Evolutionary conservation across 2,329 filamentous ascomycete genomes (phyloP), one percentile per base, ranked within the genome.

Genomic region (Stagonosporopsis vannaccii): DNA sequence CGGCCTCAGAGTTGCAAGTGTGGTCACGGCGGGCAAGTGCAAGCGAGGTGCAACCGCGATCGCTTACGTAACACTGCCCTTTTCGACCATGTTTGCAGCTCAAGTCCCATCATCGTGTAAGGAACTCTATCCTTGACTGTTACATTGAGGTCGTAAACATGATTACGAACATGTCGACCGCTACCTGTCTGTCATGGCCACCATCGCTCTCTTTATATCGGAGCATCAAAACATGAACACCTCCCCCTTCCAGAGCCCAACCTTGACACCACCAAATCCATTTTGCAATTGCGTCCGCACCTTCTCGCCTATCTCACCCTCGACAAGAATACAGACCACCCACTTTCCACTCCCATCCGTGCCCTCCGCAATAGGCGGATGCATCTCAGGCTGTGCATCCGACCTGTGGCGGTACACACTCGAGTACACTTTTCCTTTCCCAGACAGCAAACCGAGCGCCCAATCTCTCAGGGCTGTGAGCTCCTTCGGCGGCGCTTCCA

Each of bases 371-470:
- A 66, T 65, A 12, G 33, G 3, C 2, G 63, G 62, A 46, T 66
- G 65, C 51, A 52, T 39, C 7, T 60, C 44, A 2, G 65, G 65
- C 39, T 66, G 63, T 8, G 56, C 53, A n/a, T 56, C 56, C 2
- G 37, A 26, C 2, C 36, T 28, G 42, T 60, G 56, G 7, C 26
- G 52, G 33, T 67, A 65, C 2, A 65, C 1, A 13, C 32, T 45
- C 17, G 47, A 6, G 22, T 47, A 58, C 28, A 56, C 20, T 4
- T 19, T 17, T 2, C 15, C 30, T 19, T 26, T 12, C 2, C 9
- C 22, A 7, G 23, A 17, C n/a, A 45, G 25, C 1, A n/a, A 2
- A 4, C 25, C 15, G 4, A 39, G 4, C 3, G 9, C 41, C 13
- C 23, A n/a, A 11, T 25, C 12, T 5, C 20, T n/a, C 8, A 41